A percentile compares a stretch with the other conserved stretches of the same genome.
Conservation (phyloP, 805 yeast genomes). For the Lachancea quebecensis region DNA sequence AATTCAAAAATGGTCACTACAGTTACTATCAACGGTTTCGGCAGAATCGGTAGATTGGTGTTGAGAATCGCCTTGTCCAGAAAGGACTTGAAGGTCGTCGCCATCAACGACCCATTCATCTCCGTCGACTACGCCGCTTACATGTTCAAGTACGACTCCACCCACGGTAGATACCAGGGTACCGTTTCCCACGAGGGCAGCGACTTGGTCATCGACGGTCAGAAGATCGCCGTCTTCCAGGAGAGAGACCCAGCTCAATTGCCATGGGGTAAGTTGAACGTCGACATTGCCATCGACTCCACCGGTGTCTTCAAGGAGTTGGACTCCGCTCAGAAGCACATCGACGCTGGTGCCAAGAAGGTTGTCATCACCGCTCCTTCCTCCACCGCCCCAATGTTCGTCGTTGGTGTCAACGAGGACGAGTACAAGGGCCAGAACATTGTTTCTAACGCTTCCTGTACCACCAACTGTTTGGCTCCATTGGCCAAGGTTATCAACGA, state of each 20-base stretch:
- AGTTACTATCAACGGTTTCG: conserved; percentile 68
- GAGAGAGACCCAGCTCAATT: conserved; percentile 62
- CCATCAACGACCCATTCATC: conserved; percentile 64
- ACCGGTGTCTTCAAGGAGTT: conserved; percentile 65
- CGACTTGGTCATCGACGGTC: conserved; percentile 48
- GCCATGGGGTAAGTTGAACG: conserved; percentile 60
- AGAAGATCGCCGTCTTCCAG: conserved; percentile 44
- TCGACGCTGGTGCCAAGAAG: conserved; percentile 69
- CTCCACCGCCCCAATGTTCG: conserved; percentile 66
- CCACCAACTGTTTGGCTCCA: conserved; percentile 71
- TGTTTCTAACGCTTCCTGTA: conserved; percentile 66
- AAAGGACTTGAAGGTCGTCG: conserved; percentile 49
- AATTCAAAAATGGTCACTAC: conserved; percentile 22
- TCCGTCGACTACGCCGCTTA: conserved; percentile 63
- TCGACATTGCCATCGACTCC: conserved; percentile 62
- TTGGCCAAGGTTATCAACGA: conserved; percentile 63
- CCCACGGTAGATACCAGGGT: conserved; percentile 60
- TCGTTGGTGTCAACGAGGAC: conserved; percentile 61
- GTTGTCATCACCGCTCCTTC: conserved; percentile 69
- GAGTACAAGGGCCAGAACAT: conserved; percentile 52
- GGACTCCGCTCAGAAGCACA: conserved; percentile 61
- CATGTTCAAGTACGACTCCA: conserved; percentile 70
- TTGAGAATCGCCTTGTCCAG: conserved; percentile 53
- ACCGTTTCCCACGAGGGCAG: conserved; percentile 48
- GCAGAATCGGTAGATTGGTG: conserved; percentile 65